A percentile compares a stretch with the other conserved stretches of the same genome.
Conservation (phyloP, 495 filamentous ascomycete species). For the Zalerion maritima region DNA sequence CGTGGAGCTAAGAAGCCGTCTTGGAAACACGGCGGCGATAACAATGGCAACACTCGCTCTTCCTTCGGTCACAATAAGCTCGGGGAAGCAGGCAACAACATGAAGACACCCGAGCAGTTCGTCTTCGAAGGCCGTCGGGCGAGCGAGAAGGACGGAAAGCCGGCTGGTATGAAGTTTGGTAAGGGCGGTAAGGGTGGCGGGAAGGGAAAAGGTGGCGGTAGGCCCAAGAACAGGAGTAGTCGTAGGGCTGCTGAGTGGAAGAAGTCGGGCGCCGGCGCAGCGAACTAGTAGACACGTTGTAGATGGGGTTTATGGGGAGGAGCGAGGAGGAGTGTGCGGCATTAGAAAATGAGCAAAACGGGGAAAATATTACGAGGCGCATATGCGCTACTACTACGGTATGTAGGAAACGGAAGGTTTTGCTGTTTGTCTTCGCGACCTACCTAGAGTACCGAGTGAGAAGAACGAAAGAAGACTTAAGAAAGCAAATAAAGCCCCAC, state of each 20-base stretch:
- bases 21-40: constrained; percentile 11
- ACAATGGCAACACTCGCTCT: constrained; percentile 5
- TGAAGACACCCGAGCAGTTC: constrained; percentile 48
- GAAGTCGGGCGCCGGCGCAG: constrained; percentile 37
- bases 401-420: too few species aligned
- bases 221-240: constrained; percentile 35
- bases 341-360: too few species aligned
- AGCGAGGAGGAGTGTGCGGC: too few species aligned
- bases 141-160: constrained; percentile 44
- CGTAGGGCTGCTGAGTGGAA: constrained; percentile 55
- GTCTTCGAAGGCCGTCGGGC: constrained; percentile 89
- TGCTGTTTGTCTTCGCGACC: too few species aligned
- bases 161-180: constrained; percentile 46
- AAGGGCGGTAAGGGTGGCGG: constrained; percentile 34
- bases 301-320: too few species aligned
- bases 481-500: too few species aligned
- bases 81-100: constrained; percentile 14
- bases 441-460: too few species aligned
- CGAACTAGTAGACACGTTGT: too few species aligned
- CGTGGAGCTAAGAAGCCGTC: constrained; percentile 15
- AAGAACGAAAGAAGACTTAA: too few species aligned
- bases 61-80: constrained; percentile 6
- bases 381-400: too few species aligned
- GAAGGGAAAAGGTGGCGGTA: constrained; percentile 23
- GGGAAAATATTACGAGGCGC: too few species aligned